Evolutionary conservation across 352 stramenopile genomes (phyloP).

Genomic region (Phytophthora lateralis): DNA sequence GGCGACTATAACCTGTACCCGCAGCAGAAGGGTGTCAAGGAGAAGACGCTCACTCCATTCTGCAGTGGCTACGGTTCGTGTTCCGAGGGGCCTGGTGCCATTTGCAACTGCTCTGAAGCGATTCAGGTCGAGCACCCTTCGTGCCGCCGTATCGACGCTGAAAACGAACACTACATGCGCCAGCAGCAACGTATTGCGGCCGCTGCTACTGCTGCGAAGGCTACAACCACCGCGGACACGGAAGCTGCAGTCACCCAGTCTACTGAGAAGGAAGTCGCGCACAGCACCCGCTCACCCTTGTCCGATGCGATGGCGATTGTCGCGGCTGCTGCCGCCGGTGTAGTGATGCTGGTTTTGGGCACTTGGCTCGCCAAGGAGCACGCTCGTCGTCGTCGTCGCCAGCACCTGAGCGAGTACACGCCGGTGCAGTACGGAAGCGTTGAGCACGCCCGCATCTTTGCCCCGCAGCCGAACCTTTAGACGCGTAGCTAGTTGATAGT

Average conservation of each 20-base stretch:
- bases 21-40: slow-evolving; percentile 61
- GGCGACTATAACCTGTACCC: slow-evolving; percentile 59
- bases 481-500: slow-evolving; percentile 3
- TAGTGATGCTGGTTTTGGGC: slow-evolving; percentile 28
- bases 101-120: slow-evolving; percentile 56
- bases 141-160: slow-evolving; percentile 69
- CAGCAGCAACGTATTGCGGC: slow-evolving; percentile 24
- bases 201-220: slow-evolving; percentile 10
- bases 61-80: slow-evolving; percentile 75
- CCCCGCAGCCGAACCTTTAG: slow-evolving; percentile 21
- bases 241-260: slow-evolving; percentile 11
- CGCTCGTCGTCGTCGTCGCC: slow-evolving; percentile 28
- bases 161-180: slow-evolving; percentile 42
- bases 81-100: slow-evolving; percentile 54
- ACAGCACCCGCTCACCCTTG: slow-evolving; percentile 9
- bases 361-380: slow-evolving; percentile 42
- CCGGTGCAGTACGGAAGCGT: slow-evolving; percentile 55
- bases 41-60: slow-evolving; percentile 62
- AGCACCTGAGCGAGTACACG: slow-evolving; percentile 40
- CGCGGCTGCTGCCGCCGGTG: slow-evolving; percentile 11
- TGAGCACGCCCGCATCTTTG: slow-evolving; percentile 39
- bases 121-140: slow-evolving; percentile 50
- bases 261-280: slow-evolving; percentile 6
- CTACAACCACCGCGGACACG: slow-evolving; percentile 8
- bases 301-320: slow-evolving; percentile 18